These are phyloP conservation scores for Ophiocordyceps camponoti-saundersi DNA, from an alignment of 2,329 filamentous ascomycete genomes.

Conservation along the genomic window DNA sequence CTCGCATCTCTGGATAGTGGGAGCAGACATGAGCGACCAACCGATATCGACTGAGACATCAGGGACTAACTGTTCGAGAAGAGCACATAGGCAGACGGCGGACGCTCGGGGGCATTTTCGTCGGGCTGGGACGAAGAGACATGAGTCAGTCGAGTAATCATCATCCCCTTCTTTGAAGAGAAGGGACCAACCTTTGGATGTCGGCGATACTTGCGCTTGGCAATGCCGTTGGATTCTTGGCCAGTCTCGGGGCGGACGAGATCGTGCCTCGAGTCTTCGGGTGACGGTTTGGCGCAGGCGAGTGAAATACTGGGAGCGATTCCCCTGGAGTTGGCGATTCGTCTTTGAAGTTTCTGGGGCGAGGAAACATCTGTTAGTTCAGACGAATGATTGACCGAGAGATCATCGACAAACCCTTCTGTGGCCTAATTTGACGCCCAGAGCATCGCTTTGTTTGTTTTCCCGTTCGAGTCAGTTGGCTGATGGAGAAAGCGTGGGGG, in stretches of 20 bases:
- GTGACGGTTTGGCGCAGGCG: slow-evolving; percentile 28
- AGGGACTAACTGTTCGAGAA: slow-evolving; percentile 63
- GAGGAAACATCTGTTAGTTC: neutral
- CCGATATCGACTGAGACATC: neutral
- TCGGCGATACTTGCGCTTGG: slow-evolving; percentile 60
- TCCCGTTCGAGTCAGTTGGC: slow-evolving; percentile 7
- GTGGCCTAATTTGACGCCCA: slow-evolving; percentile 68
- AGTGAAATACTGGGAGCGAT: slow-evolving; percentile 36
- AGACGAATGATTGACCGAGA: neutral
- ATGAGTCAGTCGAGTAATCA: neutral
- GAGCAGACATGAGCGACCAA: neutral
- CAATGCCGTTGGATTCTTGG: slow-evolving; percentile 24
- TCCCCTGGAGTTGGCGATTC: slow-evolving; percentile 59
- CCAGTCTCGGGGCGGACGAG: slow-evolving; percentile 26
- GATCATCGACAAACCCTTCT: slow-evolving; percentile 42
- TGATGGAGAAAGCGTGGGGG: neutral
- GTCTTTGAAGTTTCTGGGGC: slow-evolving; percentile 62
- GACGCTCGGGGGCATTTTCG: slow-evolving; percentile 62
- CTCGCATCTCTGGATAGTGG: slow-evolving; percentile 46
- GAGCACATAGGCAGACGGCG: slow-evolving; percentile 69
- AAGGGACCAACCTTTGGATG: slow-evolving; percentile 47
- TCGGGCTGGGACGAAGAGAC: slow-evolving; percentile 36
- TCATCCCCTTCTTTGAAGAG: too few relatives aligned
- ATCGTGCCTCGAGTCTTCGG: slow-evolving; percentile 37
- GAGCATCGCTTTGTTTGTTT: slow-evolving; percentile 35